Percentiles rank a stretch among this genome's conserved stretches.
Conservation (phyloP, 208 protist genomes). For the Naegleria fowleri region DNA sequence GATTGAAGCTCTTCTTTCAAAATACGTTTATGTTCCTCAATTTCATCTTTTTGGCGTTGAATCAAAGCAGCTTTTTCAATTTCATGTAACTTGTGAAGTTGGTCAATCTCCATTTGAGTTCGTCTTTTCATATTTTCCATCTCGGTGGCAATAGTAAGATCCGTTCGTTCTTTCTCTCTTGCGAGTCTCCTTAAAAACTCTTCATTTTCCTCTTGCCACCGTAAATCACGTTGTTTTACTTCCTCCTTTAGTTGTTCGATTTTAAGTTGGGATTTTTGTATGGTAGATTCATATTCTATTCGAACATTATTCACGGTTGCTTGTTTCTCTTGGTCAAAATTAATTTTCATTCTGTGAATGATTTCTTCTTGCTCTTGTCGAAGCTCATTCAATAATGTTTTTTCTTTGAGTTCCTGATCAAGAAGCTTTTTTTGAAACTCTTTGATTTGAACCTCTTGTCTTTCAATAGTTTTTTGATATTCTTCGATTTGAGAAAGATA, state of each 20-base stretch:
- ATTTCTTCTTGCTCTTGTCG: neutral
- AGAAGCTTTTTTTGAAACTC: neutral
- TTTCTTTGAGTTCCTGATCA: neutral
- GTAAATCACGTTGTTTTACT: conserved; percentile 24
- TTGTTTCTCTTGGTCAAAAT: conserved; percentile 10
- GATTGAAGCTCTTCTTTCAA: neutral
- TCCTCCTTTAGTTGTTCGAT: neutral
- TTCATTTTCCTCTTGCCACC: neutral
- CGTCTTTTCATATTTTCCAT: neutral
- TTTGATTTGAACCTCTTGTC: neutral
- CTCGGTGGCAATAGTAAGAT: neutral
- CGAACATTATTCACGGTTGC: neutral
- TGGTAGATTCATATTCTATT: neutral
- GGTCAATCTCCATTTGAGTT: neutral
- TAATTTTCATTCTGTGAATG: neutral
- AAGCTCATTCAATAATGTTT: neutral
- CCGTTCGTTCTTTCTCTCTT: conserved; percentile 14
- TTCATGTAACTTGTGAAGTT: conserved; percentile 4
- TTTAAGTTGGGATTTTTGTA: neutral
- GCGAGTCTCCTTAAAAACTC: neutral
- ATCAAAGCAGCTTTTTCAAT: neutral
- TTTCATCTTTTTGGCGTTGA: conserved; percentile 28
- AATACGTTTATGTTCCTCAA: conserved; percentile 12
- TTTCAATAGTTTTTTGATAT: neutral
- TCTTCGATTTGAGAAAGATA: neutral